Conservation (phyloP, 2,329 filamentous ascomycete genomes). For the Fusarium dlaminii region DNA sequence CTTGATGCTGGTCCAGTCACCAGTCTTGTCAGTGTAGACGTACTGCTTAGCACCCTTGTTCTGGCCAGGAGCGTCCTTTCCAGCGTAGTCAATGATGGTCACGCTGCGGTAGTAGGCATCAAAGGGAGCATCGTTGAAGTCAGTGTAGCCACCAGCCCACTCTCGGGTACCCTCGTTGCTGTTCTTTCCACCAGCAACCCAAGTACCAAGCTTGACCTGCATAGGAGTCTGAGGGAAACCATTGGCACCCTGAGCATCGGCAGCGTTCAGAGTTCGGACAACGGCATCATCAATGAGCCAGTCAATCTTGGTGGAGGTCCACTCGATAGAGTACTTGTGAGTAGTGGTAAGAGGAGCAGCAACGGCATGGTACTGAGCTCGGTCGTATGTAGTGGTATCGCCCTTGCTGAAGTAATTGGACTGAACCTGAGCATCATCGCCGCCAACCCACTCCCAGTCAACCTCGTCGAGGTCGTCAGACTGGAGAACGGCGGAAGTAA, state of each 20-base stretch:
- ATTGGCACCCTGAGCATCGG: slow-evolving; percentile 65
- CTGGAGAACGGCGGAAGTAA: slow-evolving; percentile 89
- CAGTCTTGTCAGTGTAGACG: slow-evolving; percentile 60
- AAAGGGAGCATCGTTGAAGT: slow-evolving; percentile 64
- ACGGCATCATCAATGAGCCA: slow-evolving; percentile 72
- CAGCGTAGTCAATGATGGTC: slow-evolving; percentile 63
- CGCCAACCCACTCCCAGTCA: slow-evolving; percentile 95
- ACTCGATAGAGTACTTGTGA: slow-evolving; percentile 76
- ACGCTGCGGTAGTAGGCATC: slow-evolving; percentile 66
- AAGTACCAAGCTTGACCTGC: slow-evolving; percentile 75
- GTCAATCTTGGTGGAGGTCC: slow-evolving; percentile 69
- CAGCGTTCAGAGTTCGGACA: slow-evolving; percentile 69
- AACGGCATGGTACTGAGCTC: slow-evolving; percentile 70
- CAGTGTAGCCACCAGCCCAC: slow-evolving; percentile 72
- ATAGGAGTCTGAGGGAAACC: slow-evolving; percentile 79
- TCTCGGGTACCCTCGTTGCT: slow-evolving; percentile 76
- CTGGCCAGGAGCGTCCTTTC: slow-evolving; percentile 53
- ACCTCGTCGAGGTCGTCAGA: slow-evolving; percentile 89
- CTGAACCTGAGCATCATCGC: slow-evolving; percentile 78
- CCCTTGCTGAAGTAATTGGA: slow-evolving; percentile 88
- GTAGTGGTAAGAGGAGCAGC: slow-evolving; percentile 62
- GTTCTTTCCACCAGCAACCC: slow-evolving; percentile 66
- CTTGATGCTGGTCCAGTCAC: slow-evolving; percentile 62
- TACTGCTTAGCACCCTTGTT: slow-evolving; percentile 59
- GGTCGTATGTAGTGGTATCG: slow-evolving; percentile 75